phyloP scores from a whole-genome alignment of 2,329 filamentous ascomycete genomes.

The Ascocoryne sarcoides region DNA sequence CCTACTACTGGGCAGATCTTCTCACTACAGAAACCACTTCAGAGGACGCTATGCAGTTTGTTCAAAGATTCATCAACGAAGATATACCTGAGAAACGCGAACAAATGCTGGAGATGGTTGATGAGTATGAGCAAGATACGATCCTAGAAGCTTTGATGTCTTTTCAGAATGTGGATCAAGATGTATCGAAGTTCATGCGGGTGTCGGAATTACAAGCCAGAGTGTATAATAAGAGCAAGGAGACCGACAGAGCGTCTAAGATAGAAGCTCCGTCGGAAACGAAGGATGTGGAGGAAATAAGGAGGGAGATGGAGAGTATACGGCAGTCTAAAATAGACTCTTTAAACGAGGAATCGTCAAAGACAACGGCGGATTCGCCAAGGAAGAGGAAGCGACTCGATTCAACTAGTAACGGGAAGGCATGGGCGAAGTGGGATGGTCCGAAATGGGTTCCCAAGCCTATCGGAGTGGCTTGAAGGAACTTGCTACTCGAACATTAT shows the following conservation, averaged over 20 bases:
- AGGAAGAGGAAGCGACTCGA: no score
- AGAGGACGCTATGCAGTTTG: background rate
- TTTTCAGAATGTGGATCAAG: background rate
- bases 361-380: no score
- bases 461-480: constrained; percentile 42
- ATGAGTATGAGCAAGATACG: constrained; percentile 13
- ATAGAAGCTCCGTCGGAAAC: background rate
- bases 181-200: background rate
- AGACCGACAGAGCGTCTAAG: background rate
- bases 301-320: constrained; percentile 17
- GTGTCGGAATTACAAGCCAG: constrained; percentile 34
- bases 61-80: constrained; percentile 18
- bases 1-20: constrained; percentile 68
- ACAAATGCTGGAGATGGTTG: constrained; percentile 16
- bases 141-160: constrained; percentile 8
- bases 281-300: constrained; percentile 13
- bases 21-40: constrained; percentile 14
- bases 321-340: constrained; percentile 11
- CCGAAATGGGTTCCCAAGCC: constrained; percentile 50
- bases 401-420: constrained; percentile 15
- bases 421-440: constrained; percentile 43
- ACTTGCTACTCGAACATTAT: no score
- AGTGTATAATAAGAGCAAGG: constrained; percentile 25
- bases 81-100: constrained; percentile 12
- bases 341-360: constrained; percentile 4